Evolutionary conservation across 1,284 basidiomycete species (phyloP), one percentile per base, ranked within the genome.

Genomic region (Naganishia albida): DNA sequence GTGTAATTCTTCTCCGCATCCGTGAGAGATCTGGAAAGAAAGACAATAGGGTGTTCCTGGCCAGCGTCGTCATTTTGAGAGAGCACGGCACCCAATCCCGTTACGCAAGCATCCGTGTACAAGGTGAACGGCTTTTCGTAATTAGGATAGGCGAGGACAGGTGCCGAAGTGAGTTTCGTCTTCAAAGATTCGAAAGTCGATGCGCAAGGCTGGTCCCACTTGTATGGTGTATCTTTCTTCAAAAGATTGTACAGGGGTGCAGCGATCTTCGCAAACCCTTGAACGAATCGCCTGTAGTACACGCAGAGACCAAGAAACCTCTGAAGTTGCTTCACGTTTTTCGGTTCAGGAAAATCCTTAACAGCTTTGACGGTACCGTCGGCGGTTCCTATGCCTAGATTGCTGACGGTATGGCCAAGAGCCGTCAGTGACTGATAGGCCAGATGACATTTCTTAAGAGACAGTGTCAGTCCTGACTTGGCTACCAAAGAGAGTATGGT

Each of bases 361-460:
- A 66, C 60, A 3, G 64, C 64, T 44, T 43, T 39, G 26, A 66
- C 30, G 20, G 43, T 62, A 16, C 53, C 57, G 8, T 30, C 34
- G 13, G 46, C 25, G 26, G 57, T 68, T 13, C 67, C 64, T 39
- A 65, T 68, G 12, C 64, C 67, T 6, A 66, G 42, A 51, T 66
- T 66, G 51, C 64, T 66, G 64, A 66, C 50, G n/a, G 64, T 52
- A 42, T 68, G 67, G 18, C 67, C 67, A 28, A 68, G 59, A 1
- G 67, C 67, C 26, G 44, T 44, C n/a, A 68, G 46, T 7, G 57
- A 46, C 23, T 54, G 52, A 38, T 62, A 68, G 18, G 34, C 63
- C 25, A 68, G 39, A 25, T 68, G 67, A 44, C 55, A 62, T 46
- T 68, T 68, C 57, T 64, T 62, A 2, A 55, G 64, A 12, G 63